A percentile compares a stretch with the other conserved stretches of the same genome.
These are phyloP conservation scores for Paramecium bursaria DNA, from an alignment of 73 alveolate species.

Conservation along the genomic window DNA sequence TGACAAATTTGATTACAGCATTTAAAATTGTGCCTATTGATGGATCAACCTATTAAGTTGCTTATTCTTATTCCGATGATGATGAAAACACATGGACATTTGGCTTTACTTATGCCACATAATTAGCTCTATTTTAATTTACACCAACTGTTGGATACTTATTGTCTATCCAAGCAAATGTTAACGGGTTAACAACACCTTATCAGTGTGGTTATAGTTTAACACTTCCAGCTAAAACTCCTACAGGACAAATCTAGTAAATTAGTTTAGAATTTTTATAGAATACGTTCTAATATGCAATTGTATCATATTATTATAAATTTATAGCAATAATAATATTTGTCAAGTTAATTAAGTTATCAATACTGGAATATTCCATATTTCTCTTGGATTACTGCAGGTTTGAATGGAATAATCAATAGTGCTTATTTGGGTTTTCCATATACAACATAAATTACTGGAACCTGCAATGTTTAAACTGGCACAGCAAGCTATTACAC, in stretches of 20 bases:
- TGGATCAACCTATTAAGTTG: background rate
- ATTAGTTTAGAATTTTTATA: conserved; percentile 19
- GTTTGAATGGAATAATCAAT: conserved; percentile 3
- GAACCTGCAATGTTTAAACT: background rate
- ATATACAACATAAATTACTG: conserved; percentile 4
- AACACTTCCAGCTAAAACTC: background rate
- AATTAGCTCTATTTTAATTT: background rate
- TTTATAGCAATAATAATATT: background rate
- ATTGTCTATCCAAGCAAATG: background rate
- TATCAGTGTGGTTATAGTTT: background rate
- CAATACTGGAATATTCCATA: conserved; percentile 19
- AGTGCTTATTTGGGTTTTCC: conserved; percentile 6
- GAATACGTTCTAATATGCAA: conserved; percentile 40
- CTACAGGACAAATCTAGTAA: background rate
- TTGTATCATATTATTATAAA: too few relatives aligned
- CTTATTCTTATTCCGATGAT: background rate
- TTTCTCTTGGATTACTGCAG: conserved; percentile 55
- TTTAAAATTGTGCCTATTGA: background rate
- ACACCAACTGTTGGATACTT: conserved; percentile 10
- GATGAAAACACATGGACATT: background rate
- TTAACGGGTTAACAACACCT: background rate
- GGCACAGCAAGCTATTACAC: too few relatives aligned
- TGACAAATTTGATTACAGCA: background rate
- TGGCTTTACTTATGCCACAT: background rate
- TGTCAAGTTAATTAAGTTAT: background rate